These are phyloP conservation scores for Pichia sp. DNA, from an alignment of 1,139 yeast genomes.

Conservation along the genomic window DNA sequence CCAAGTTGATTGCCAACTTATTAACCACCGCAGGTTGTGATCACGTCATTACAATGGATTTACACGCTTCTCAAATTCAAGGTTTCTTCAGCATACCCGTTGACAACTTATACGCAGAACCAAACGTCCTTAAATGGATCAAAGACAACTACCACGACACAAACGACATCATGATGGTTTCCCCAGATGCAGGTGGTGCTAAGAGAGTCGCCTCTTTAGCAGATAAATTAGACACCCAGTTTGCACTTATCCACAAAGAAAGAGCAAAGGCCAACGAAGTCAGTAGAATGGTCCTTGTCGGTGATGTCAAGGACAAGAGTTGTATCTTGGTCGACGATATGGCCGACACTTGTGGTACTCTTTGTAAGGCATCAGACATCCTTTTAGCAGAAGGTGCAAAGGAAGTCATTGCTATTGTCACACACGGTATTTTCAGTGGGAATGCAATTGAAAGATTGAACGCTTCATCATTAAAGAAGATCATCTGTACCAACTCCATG, in stretches of 20 bases:
- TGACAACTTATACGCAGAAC: slow-evolving; percentile 80
- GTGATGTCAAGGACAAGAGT: slow-evolving; percentile 69
- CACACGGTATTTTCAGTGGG: slow-evolving; percentile 78
- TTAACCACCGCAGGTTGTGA: slow-evolving; percentile 78
- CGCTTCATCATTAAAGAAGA: slow-evolving; percentile 49
- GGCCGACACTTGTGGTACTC: slow-evolving; percentile 85
- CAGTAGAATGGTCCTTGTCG: slow-evolving; percentile 72
- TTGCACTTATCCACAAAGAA: slow-evolving; percentile 81
- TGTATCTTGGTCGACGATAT: slow-evolving; percentile 77
- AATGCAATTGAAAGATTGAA: slow-evolving; percentile 64
- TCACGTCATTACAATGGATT: slow-evolving; percentile 80
- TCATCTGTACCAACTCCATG: slow-evolving; percentile 75
- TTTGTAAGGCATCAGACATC: slow-evolving; percentile 75
- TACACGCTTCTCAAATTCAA: slow-evolving; percentile 83
- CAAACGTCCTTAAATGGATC: slow-evolving; percentile 68
- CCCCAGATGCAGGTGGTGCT: slow-evolving; percentile 89
- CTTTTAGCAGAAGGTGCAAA: slow-evolving; percentile 59
- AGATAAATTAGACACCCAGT: slow-evolving; percentile 70
- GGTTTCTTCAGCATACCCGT: slow-evolving; percentile 83
- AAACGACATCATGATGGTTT: slow-evolving; percentile 59
- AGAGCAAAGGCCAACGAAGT: slow-evolving; percentile 80
- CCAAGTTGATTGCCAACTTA: slow-evolving; percentile 73
- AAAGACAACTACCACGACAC: slow-evolving; percentile 44
- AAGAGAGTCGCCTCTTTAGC: slow-evolving; percentile 81
- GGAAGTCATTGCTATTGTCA: slow-evolving; percentile 72